Percentiles rank a stretch among this genome's conserved stretches.
Evolutionary conservation across 1,284 basidiomycete genomes (phyloP).

Genomic region (Ustilago cynodontis): DNA sequence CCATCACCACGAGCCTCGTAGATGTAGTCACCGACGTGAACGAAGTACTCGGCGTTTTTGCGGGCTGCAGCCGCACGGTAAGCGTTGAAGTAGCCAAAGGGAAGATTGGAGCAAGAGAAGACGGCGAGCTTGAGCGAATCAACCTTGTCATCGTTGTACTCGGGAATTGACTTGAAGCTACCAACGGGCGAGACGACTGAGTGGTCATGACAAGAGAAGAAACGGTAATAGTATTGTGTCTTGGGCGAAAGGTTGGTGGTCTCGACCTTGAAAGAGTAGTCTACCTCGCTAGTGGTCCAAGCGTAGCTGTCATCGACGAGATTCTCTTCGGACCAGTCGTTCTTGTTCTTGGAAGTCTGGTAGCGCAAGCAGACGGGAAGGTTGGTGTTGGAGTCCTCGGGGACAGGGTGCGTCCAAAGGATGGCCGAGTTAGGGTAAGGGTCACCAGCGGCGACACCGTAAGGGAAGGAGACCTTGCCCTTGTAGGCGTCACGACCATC

Average conservation of each 20-base stretch:
- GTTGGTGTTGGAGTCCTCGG: slow-evolving; percentile 65
- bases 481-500: slow-evolving; percentile 54
- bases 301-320: slow-evolving; percentile 74
- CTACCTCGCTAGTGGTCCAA: slow-evolving; percentile 77
- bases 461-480: slow-evolving; percentile 64
- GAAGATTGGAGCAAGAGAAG: slow-evolving; percentile 76
- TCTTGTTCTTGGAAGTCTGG: slow-evolving; percentile 70
- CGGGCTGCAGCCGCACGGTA: slow-evolving; percentile 76
- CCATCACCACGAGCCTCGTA: slow-evolving; percentile 63
- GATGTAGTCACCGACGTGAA: slow-evolving; percentile 78
- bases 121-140: slow-evolving; percentile 75
- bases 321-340: slow-evolving; percentile 62
- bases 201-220: slow-evolving; percentile 73
- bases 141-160: slow-evolving; percentile 60
- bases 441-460: slow-evolving; percentile 75
- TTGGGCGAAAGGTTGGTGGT: slow-evolving; percentile 74
- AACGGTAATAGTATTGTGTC: slow-evolving; percentile 76
- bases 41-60: slow-evolving; percentile 75
- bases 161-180: slow-evolving; percentile 72
- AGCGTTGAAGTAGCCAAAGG: slow-evolving; percentile 78
- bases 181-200: slow-evolving; percentile 71
- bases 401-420: slow-evolving; percentile 74
- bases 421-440: slow-evolving; percentile 76
- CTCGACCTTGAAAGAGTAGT: slow-evolving; percentile 76
- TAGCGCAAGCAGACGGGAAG: slow-evolving; percentile 76